Evolutionary conservation across 2,329 filamentous ascomycete species (phyloP), one percentile per base, ranked within the genome.

Genomic region (Colletotrichum lupini): DNA sequence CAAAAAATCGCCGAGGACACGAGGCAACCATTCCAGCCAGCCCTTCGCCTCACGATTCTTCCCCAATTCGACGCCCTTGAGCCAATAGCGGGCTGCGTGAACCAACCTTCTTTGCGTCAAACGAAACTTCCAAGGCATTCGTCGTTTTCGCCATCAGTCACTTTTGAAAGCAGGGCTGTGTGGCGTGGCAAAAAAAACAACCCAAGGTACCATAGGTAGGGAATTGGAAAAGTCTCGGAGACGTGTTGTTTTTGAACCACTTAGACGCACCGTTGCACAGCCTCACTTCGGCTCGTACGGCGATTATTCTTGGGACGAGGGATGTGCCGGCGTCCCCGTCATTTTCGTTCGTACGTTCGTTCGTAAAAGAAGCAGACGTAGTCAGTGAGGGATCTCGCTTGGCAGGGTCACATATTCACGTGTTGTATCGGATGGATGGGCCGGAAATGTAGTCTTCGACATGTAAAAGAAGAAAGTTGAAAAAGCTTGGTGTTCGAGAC

Each of bases 271-370:
- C n/a, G 46, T 55, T 42, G 59, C 70, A 65, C 55, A 64, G 66
- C 66, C 66, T 64, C 66, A n/a, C 32, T 64, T 69, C 19, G 19
- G 59, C 64, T 61, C 56, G 35, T 26, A 68, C 37, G 68, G 19
- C n/a, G 24, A 49, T 8, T 19, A 53, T 35, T 55, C 19, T 55
- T 42, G 37, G 37, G 14, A 42, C 37, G 32, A 42, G 14, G 14
- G 8, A 26, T 46, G 16, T 53, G 42, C 42, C 66, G 32, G 59
- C 32, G 19, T 69, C 32, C 35, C 70, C 59, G 59, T 32, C 26
- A 4, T 28, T 35, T 32, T 32, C 30, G 11, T 35, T 35, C 32
- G 4, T 11, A 11, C 30, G 11, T 35, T 35, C 32, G 4, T 14
- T 42, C 14, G 16, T 42, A 42, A 16, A 16, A 3, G 32, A 22